Evolutionary conservation across 208 protist genomes (phyloP), one percentile per base, ranked within the genome.

Genomic region (Leishmania turanica): DNA sequence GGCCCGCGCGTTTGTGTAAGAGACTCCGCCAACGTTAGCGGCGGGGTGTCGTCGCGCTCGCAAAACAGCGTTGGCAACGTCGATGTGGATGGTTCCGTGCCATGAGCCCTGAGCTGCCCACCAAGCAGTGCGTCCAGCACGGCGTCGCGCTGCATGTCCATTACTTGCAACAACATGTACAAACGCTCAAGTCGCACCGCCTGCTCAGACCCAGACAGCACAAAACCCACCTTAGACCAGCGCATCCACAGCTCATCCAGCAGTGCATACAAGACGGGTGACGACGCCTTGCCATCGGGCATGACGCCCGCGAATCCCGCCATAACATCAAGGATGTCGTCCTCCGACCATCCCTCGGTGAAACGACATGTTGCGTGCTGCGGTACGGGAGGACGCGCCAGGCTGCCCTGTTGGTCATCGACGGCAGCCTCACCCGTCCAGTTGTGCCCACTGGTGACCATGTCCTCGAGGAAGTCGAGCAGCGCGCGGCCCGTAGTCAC

Each of bases 281-380:
- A 92, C 7, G 86, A 54, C 9, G 92, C 87, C 42, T 80, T 85
- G 47, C 88, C 87, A 45, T 91, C 85, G 1, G 89, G 89, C 70
- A 94, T 86, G 17, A 94, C 69, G 15, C 88, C 92, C 0, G 84
- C 84, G 83, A 94, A 91, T 6, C 94, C 91, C 21, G 84, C 85
- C 7, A 96, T 80, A 47, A 96, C 74, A 47, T 95, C 90, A 13
- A 97, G 86, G 17, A 96, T 64, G 69, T 94, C 85, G 17, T 88
- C 80, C 17, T 79, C 70, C 2, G 79, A 88, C 79, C 88, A 94
- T 0, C 37, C 49, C 2, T 76, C 82, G 4, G 92, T 79, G 21
- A 94, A 73, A 2, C 78, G 73, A 56, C n/a, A 47, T 53, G 83
- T 27, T 71, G 54, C 58, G 24, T 27, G 45, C 24, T 47, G 68